A percentile compares a stretch with the other conserved stretches of the same genome.
These are phyloP conservation scores for Psilocybe azurescens DNA, from an alignment of 768 basidiomycete species.

Conservation along the genomic window DNA sequence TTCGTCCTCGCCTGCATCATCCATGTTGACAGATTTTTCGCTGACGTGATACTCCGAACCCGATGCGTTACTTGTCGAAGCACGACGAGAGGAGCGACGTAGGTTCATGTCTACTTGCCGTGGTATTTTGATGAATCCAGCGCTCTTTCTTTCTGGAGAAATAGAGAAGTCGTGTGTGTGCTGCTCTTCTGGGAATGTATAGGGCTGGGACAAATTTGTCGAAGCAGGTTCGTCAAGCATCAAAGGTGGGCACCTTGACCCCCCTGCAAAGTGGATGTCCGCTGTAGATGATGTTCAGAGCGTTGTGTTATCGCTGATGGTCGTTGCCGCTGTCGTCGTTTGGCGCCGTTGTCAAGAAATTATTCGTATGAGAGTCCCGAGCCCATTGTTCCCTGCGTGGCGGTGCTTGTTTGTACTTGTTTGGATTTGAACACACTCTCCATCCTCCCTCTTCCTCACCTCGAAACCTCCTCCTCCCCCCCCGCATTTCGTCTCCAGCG, in stretches of 20 bases:
- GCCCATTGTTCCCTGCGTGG: slow-evolving; percentile 27
- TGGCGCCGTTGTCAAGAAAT: slow-evolving; percentile 21
- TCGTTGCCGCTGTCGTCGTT: slow-evolving; percentile 16
- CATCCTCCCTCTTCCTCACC: slow-evolving; percentile 12
- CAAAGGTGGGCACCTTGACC: slow-evolving; percentile 19
- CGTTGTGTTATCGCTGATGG: slow-evolving; percentile 8
- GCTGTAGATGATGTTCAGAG: neutral
- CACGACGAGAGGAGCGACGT: slow-evolving; percentile 41
- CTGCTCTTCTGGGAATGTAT: slow-evolving; percentile 14
- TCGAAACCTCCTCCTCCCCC: slow-evolving; percentile 9
- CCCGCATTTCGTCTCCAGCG: slow-evolving; percentile 4
- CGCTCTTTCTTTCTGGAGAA: neutral
- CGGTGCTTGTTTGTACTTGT: slow-evolving; percentile 35
- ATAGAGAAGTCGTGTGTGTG: slow-evolving; percentile 12
- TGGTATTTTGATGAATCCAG: slow-evolving; percentile 31
- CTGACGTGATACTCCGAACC: slow-evolving; percentile 57
- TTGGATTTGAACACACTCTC: slow-evolving; percentile 9
- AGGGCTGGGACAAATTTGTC: slow-evolving; percentile 26
- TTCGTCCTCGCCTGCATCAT: slow-evolving; percentile 28
- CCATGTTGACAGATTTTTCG: slow-evolving; percentile 45
- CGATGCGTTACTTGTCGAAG: slow-evolving; percentile 39
- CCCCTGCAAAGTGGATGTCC: slow-evolving; percentile 17
- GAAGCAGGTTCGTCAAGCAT: slow-evolving; percentile 28
- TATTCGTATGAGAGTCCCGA: slow-evolving; percentile 17
- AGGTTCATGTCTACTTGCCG: slow-evolving; percentile 29